Conservation (phyloP, 2,329 filamentous ascomycete genomes). For the Aspergillus novofumigatus region DNA sequence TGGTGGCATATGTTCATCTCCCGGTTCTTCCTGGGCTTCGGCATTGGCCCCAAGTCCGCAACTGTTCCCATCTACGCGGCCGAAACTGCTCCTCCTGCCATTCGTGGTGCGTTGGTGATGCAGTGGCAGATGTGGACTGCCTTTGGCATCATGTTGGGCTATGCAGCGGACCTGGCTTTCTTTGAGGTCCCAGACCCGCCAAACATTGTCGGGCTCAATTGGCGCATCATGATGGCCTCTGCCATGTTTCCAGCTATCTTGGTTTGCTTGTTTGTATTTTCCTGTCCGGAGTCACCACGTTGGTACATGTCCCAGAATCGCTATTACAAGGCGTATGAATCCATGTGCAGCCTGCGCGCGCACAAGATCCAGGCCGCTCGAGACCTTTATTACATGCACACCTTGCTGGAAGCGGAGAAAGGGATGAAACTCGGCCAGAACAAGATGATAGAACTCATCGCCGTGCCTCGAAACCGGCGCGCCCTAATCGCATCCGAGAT, state of each 20-base stretch:
- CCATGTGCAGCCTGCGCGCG: conserved; percentile 42
- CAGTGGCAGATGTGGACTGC: conserved; percentile 65
- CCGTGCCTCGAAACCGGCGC: conserved; percentile 59
- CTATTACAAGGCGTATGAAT: conserved; percentile 39
- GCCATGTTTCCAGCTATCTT: conserved; percentile 60
- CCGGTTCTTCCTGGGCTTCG: conserved; percentile 70
- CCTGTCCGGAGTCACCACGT: conserved; percentile 54
- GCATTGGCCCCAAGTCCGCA: conserved; percentile 70
- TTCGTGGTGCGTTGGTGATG: conserved; percentile 76
- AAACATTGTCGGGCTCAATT: conserved; percentile 56
- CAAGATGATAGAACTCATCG: conserved; percentile 55
- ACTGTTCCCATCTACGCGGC: conserved; percentile 75
- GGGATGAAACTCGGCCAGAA: conserved; percentile 49
- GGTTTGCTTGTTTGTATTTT: conserved; percentile 57
- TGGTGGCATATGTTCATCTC: conserved; percentile 69
- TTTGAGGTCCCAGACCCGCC: conserved; percentile 51
- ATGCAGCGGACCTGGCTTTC: conserved; percentile 58
- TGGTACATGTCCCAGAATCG: conserved; percentile 46
- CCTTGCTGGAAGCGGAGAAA: conserved; percentile 58
- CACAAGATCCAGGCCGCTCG: conserved; percentile 43
- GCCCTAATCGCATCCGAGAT: conserved; percentile 58
- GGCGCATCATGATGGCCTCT: conserved; percentile 67
- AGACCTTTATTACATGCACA: conserved; percentile 45
- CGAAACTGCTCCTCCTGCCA: conserved; percentile 64
- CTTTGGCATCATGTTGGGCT: conserved; percentile 53